These are phyloP conservation scores for Aspergillus sp. DNA, from an alignment of 2,329 filamentous ascomycete genomes.

Conservation along the genomic window DNA sequence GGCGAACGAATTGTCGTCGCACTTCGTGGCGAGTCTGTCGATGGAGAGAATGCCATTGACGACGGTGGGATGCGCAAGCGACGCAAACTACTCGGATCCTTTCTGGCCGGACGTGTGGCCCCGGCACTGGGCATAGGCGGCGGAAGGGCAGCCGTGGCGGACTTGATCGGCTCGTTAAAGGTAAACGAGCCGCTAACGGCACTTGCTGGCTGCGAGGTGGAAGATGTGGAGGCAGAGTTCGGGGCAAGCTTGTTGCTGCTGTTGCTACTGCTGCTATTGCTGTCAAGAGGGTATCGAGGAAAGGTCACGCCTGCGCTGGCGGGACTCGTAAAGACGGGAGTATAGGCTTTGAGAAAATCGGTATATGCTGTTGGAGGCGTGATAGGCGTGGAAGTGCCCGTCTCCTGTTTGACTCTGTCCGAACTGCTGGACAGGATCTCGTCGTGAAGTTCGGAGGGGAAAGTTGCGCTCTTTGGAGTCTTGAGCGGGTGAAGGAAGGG, in stretches of 20 bases:
- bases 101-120: conserved; percentile 49
- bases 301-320: conserved; percentile 50
- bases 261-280: neutral
- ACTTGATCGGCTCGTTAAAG: conserved; percentile 48
- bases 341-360: conserved; percentile 82
- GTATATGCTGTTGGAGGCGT: conserved; percentile 84
- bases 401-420: conserved; percentile 61
- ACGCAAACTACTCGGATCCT: conserved; percentile 47
- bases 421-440: conserved; percentile 48
- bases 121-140: conserved; percentile 54
- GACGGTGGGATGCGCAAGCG: conserved; percentile 63
- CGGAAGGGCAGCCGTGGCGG: conserved; percentile 45
- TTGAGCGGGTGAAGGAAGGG: conserved; percentile 35
- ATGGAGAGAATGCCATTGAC: conserved; percentile 61
- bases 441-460: conserved; percentile 51
- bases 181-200: conserved; percentile 37
- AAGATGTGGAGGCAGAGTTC: conserved; percentile 12
- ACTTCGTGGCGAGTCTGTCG: conserved; percentile 61
- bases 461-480: conserved; percentile 37
- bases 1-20: conserved; percentile 58
- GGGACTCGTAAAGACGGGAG: conserved; percentile 61
- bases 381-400: conserved; percentile 67
- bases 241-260: conserved; percentile 4
- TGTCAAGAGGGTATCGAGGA: conserved; percentile 31
- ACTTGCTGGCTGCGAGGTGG: conserved; percentile 33